Base-by-base conservation (phyloP, 2,329 filamentous ascomycete species). In the Exserohilum turcica region DNA sequence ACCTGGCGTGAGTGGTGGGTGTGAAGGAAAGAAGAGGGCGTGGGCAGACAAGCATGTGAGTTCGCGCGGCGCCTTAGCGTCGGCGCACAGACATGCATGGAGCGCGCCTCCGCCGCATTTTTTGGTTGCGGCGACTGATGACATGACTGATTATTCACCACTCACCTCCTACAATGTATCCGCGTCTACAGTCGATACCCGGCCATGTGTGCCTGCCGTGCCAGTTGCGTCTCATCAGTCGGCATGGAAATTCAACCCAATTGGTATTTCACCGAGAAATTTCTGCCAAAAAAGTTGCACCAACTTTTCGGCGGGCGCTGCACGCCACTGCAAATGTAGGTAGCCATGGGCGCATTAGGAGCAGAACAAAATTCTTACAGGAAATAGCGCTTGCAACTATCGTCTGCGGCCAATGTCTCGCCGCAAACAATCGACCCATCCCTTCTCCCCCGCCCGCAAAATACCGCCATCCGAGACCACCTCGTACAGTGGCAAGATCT, bases 401-500 rank as follows among this genome's bases (percentile, higher is more conserved):
- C 52, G 5, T 16, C 52, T 7, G n/a, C 49, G 5, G 18, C 61
- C 3, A 35, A 48, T 3, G 36, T 47, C 18, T 15, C 59, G 28
- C 24, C 61, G 5, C 44, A 46, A 2, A 21, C 48, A 9, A 31
- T 59, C 12, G 40, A 66, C 31, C 64, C 65, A 2, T 27, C 52
- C 6, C 51, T 63, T 16, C 29, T 63, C 21, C 43, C 56, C 21
- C 57, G 55, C 15, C 58, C 60, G 9, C 38, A 56, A 39, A 39
- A 61, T 3, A 27, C 61, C 10, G 46, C 61, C 7, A 65, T 74
- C 12, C 67, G 71, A 16, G 42, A 66, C 19, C 68, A 66, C n/a
- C 57, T 76, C 1, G 43, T 55, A 38, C 47, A 70, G 63, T 82
- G 80, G 80, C 76, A 83, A 59, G 57, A 71, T 19, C 63, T 77